Evolutionary conservation across 1,139 yeast species (phyloP), one percentile per base, ranked within the genome.

Genomic region (Candida anutae): DNA sequence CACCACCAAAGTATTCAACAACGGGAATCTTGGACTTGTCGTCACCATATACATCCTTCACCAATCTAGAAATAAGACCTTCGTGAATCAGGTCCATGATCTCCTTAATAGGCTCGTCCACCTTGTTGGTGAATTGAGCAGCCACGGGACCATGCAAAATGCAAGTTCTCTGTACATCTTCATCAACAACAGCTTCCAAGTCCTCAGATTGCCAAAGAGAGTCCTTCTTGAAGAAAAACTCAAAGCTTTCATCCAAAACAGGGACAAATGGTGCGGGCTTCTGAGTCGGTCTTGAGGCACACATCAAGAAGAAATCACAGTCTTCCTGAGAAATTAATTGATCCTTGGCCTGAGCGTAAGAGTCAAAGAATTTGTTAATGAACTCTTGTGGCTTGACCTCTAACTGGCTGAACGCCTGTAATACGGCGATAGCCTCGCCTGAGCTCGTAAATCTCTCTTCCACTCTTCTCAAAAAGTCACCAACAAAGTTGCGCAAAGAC

Each of bases 261-360:
- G 99, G 99, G 44, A 90, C 88, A 50, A 90, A 90, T 38, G 98
- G 98, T 53, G 87, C 96, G 24, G 99, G 99, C 64, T 90, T 90
- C 64, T 88, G 97, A 36, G 65, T 54, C 45, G 95, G 95, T 54
- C 79, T 77, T 40, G 77, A 71, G 53, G 95, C 84, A 47, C 83
- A 70, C 55, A 75, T 74, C 60, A 93, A 72, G 70, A 90, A 93
- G 71, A 67, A 82, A 57, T 90, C 97, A 60, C 83, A 77, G 63
- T 90, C 99, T 65, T 88, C 96, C 53, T 94, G 94, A 47, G 84
- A 85, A 54, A 93, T 71, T 53, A 87, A 75, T 66, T 90, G 98
- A 22, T 66, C 64, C 48, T 67, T 71, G 29, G 95, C 88, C 28
- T 60, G 74, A 32, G 90, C 83, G 59, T 78, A 88, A 29, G 76